Evolutionary conservation across 495 filamentous ascomycete species (phyloP).

Genomic region (Corynascus novoguineensis): DNA sequence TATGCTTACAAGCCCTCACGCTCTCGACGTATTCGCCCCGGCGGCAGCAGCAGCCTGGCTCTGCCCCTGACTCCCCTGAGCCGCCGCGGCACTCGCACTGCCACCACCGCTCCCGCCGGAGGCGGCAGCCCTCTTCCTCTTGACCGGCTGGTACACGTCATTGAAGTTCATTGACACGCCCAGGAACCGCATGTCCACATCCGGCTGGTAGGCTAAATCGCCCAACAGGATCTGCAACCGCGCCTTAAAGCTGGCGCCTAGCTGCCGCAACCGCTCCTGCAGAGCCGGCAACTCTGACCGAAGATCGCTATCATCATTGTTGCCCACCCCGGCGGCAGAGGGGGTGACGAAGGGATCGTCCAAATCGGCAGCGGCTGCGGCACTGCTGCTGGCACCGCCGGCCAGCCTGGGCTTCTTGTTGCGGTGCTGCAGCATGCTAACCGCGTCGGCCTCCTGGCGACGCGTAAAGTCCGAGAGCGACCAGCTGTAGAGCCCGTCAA

Average conservation of each 20-base stretch:
- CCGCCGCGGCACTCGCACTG: constrained; percentile 14
- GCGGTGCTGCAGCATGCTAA: background rate
- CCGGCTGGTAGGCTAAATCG: constrained; percentile 86
- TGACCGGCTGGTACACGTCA: constrained; percentile 78
- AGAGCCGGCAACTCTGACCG: constrained; percentile 65
- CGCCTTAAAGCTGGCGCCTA: constrained; percentile 67
- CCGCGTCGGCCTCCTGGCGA: constrained; percentile 73
- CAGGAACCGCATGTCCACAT: constrained; percentile 91
- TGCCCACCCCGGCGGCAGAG: background rate
- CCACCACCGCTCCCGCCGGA: background rate
- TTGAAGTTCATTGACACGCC: constrained; percentile 99
- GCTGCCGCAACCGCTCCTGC: constrained; percentile 59
- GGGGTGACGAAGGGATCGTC: constrained; percentile 16
- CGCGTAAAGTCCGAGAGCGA: constrained; percentile 88
- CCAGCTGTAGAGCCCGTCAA: constrained; percentile 92
- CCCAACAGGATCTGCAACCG: constrained; percentile 76
- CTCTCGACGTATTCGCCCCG: constrained; percentile 5
- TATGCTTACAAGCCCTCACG: background rate
- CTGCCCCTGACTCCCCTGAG: constrained; percentile 1
- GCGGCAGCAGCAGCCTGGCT: too few relatives aligned
- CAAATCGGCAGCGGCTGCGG: constrained; percentile 15
- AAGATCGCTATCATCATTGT: constrained; percentile 33
- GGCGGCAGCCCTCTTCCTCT: constrained; percentile 42
- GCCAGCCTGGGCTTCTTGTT: constrained; percentile 5
- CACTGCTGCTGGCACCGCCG: constrained; percentile 43